Evolutionary conservation across 495 filamentous ascomycete species (phyloP), one percentile per base, ranked within the genome.

Genomic region (Amorphotheca resinae): DNA sequence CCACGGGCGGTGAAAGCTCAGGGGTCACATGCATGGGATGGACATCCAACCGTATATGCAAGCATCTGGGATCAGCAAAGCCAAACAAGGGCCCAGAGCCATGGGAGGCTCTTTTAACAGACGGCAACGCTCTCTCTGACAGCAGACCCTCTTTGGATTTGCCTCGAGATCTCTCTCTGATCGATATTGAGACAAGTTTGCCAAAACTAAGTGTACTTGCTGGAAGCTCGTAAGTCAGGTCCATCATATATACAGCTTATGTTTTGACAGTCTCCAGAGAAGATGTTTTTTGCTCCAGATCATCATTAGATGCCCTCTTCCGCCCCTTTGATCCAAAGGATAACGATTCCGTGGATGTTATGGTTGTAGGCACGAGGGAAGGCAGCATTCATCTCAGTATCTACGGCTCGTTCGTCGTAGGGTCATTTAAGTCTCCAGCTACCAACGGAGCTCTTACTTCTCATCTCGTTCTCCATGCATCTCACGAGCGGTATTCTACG

Each of bases 321-420:
- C 75, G 76, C 35, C 70, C 78, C 2, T 65, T 72, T 21, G 61
- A 67, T 32, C 69, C 72, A 34, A 72, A 72, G 33, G 76, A 79
- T 22, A 73, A 75, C 46, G 72, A 88, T 44, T 67, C 73, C 2
- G 81, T 95, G 8, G 84, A 95, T 63, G 78, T 93, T 11, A 73
- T 98, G 45, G 63, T 93, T 3, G 72, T 84, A 2, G 85, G 81
- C 2, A 82, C 79, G n/a, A 68, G 74, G 44, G 76, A 87, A 54
- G 86, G 87, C 22, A 74, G 66, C n/a, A 69, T 93, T 23, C 79
- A 88, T 49, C 62, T 94, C 22, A 82, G 81, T 43, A 85, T 95
- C 40, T 95, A 93, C 59, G 84, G 95, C 54, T 89, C 82, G 12
- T 88, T 95, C 51, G 69, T 84, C 42, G 82, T 94, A 43, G 87